Base-by-base conservation (phyloP, 176 grass and related monocot genomes). In the Pontederia paniculata region DNA sequence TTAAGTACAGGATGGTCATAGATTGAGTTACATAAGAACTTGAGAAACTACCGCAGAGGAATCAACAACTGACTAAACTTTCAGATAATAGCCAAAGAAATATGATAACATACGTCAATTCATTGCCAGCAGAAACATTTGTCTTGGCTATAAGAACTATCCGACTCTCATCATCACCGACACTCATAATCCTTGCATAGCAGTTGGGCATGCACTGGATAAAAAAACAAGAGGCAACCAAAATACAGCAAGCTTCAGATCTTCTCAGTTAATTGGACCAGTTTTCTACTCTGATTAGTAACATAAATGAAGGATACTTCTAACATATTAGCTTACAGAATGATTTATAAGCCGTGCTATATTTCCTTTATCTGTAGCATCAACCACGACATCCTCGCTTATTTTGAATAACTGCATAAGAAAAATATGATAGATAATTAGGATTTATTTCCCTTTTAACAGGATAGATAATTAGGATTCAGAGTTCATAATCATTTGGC, bases 161-260 rank as follows among this genome's bases (percentile, higher is more conserved):
- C 62, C 84, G 72, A 58, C 58, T 83, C 68, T 88, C 76, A 57
- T 74, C 77, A 23, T 79, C 80, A 17, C 85, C 57, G 11, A 78
- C 76, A 44, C 65, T 89, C 83, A 98, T 65, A 57, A 91, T 98
- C 58, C 93, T 82, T 12, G 93, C 93, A 44, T 98, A 91, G 80
- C 93, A 98, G 69, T 82, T 98, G 12, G 93, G 93, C 83, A 82
- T 83, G 62, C 93, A 98, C 93, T 98, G 74, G 50, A 76, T 41
- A 14, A 50, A 76, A 23, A 66, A 61, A 45, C 16, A 37, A 48
- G 9, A 9, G 28, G 23, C 9, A 52, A 43, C 52, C n/a, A 62
- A 16, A 48, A 25, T 17, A 57, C 42, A 1, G 18, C 12, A 25
- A 9, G 45, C 10, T 57, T 57, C 2, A 22, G 21, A 7, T 14